phyloP scores from a whole-genome alignment of 495 filamentous ascomycete species.

The Annulohypoxylon moriforme region DNA sequence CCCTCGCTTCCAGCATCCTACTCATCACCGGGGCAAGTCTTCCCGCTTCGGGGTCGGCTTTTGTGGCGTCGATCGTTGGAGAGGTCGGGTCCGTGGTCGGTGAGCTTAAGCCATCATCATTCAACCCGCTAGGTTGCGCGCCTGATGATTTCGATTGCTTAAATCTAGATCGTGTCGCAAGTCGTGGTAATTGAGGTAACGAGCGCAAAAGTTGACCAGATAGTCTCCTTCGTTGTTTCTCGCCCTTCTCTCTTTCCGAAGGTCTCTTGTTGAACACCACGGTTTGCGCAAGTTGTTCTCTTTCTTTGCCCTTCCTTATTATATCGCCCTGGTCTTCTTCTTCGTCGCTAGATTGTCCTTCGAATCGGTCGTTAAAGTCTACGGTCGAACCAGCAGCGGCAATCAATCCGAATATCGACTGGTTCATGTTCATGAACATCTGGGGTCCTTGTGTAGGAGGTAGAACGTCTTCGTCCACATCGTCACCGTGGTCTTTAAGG shows the following conservation, averaged over 20 bases:
- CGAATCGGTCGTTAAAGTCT: slow-evolving; percentile 83
- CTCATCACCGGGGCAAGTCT: slow-evolving; percentile 78
- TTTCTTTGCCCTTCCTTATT: slow-evolving; percentile 29
- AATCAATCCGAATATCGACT: slow-evolving; percentile 93
- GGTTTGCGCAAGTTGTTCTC: slow-evolving; percentile 52
- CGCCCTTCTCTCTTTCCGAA: slow-evolving; percentile 38
- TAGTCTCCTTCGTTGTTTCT: slow-evolving; percentile 65
- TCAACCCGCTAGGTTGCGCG: slow-evolving; percentile 35
- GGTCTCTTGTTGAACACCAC: slow-evolving; percentile 47
- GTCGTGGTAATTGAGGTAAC: slow-evolving; percentile 61
- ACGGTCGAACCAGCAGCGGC: slow-evolving; percentile 86
- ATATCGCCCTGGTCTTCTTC: slow-evolving; percentile 62
- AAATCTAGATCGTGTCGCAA: slow-evolving; percentile 50
- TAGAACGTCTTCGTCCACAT: slow-evolving; percentile 73
- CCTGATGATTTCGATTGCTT: slow-evolving; percentile 48
- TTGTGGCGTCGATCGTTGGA: slow-evolving; percentile 46
- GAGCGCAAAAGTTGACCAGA: slow-evolving; percentile 72
- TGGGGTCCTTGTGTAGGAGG: slow-evolving; percentile 64
- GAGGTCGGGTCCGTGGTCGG: slow-evolving; percentile 20
- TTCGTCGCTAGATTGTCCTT: slow-evolving; percentile 83
- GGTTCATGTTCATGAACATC: slow-evolving; percentile 82
- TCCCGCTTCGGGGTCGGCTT: slow-evolving; percentile 47
- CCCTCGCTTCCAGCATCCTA: slow-evolving; percentile 84
- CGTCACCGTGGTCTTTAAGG: slow-evolving; percentile 77
- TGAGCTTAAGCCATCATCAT: slow-evolving; percentile 18